These are phyloP conservation scores for Myotisia sp. DNA, from an alignment of 2,329 filamentous ascomycete genomes.

Conservation along the genomic window DNA sequence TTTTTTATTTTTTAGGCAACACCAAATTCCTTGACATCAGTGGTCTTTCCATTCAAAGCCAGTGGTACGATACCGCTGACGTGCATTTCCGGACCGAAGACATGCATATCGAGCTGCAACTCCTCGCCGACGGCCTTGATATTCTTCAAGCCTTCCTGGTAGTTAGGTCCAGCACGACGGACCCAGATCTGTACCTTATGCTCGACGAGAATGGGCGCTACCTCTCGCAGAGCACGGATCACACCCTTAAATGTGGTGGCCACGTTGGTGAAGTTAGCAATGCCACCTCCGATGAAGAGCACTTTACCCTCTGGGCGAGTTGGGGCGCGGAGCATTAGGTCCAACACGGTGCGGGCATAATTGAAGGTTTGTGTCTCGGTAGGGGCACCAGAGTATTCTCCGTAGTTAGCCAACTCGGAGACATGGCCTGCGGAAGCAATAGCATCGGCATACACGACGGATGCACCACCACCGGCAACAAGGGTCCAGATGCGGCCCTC, in stretches of 20 bases:
- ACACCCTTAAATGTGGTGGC: constrained; percentile 99
- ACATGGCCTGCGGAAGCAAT: constrained; percentile 94
- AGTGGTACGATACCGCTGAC: constrained; percentile 93
- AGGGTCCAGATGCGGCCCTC: constrained; percentile 93
- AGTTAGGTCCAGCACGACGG: constrained; percentile 80
- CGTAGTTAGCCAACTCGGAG: constrained; percentile 95
- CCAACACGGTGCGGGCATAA: constrained; percentile 92
- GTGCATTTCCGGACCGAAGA: constrained; percentile 66
- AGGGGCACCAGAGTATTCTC: constrained; percentile 97
- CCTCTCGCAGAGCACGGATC: constrained; percentile 87
- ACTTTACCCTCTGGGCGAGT: constrained; percentile 83
- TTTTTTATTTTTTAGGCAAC: too few relatives aligned
- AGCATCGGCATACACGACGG: constrained; percentile 96
- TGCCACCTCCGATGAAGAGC: constrained; percentile 98
- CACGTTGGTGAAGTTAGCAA: constrained; percentile 99
- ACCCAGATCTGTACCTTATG: constrained; percentile 99
- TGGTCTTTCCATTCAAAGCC: constrained; percentile 55
- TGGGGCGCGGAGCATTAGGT: constrained; percentile 91
- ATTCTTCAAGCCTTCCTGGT: constrained; percentile 99
- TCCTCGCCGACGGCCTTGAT: constrained; percentile 95
- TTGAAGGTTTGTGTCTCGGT: constrained; percentile 99
- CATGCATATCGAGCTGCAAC: constrained; percentile 90
- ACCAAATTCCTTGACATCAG: constrained; percentile 47
- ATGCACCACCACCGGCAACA: constrained; percentile 97
- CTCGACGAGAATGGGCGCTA: constrained; percentile 70